These are phyloP conservation scores for Globisporangium solare DNA, from an alignment of 352 stramenopile genomes.

Conservation along the genomic window DNA sequence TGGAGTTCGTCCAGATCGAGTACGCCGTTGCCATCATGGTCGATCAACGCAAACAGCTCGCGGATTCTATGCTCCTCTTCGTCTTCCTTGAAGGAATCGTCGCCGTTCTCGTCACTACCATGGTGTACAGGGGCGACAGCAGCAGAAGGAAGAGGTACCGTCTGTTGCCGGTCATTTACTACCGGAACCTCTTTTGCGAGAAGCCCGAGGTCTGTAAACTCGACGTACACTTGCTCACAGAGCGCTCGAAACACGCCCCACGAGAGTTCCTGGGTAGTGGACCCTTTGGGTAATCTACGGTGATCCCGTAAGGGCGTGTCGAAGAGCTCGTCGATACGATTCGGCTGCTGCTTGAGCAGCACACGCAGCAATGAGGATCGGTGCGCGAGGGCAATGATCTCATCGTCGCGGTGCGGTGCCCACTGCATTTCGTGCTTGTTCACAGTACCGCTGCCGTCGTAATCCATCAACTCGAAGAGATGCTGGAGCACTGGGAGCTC, in stretches of 20 bases:
- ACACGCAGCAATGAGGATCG: conserved; percentile 39
- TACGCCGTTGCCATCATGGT: conserved; percentile 52
- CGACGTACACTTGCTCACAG: conserved; percentile 43
- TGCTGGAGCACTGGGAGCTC: conserved; percentile 31
- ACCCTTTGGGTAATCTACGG: not conserved
- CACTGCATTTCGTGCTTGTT: conserved; percentile 61
- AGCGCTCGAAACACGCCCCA: conserved; percentile 49
- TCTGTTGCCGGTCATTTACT: not conserved
- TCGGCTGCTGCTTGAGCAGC: conserved; percentile 48
- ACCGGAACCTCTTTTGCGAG: not conserved
- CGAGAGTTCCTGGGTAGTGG: conserved; percentile 26
- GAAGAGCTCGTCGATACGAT: conserved; percentile 27
- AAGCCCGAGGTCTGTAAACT: conserved; percentile 35
- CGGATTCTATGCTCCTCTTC: conserved; percentile 48
- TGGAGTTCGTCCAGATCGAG: conserved; percentile 63
- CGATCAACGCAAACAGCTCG: conserved; percentile 48
- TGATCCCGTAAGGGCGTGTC: not conserved
- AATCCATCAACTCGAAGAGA: conserved; percentile 63
- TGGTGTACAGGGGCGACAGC: not conserved
- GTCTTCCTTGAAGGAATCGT: conserved; percentile 13
- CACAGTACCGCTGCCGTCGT: conserved; percentile 56
- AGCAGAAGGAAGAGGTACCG: no score
- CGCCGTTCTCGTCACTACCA: not conserved
- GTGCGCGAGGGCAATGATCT: conserved; percentile 43
- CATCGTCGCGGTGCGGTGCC: conserved; percentile 54